Evolutionary conservation across 345 rosid genomes (phyloP).

Genomic region (Eucalyptus lansdowneana): DNA sequence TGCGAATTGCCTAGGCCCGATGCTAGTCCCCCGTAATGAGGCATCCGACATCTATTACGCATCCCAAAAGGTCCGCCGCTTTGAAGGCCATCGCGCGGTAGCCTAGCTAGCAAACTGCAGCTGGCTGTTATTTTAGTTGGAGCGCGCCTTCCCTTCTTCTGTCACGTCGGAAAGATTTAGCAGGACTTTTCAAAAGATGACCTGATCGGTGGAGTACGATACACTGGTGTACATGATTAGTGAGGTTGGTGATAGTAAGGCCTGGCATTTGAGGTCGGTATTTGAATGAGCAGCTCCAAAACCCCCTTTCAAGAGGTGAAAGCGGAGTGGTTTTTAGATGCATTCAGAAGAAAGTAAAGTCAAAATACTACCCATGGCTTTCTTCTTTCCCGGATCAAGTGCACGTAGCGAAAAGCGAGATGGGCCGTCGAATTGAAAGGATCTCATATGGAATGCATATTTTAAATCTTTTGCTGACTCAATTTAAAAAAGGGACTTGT

Average conservation of each 20-base stretch:
- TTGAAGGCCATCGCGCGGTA: background rate
- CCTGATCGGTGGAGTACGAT: background rate
- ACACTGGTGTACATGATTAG: background rate
- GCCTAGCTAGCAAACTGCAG: background rate
- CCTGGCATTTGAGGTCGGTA: background rate
- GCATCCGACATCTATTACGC: background rate
- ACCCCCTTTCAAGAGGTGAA: background rate
- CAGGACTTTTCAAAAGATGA: background rate
- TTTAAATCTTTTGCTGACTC: background rate
- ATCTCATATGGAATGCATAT: background rate
- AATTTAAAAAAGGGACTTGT: background rate
- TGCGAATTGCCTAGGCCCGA: background rate
- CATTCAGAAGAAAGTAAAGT: background rate
- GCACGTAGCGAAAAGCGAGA: background rate
- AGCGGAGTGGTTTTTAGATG: background rate
- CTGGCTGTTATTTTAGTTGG: background rate
- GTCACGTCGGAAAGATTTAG: background rate
- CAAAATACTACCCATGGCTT: background rate
- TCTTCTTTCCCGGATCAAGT: background rate
- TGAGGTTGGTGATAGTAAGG: background rate
- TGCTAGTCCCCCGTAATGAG: background rate
- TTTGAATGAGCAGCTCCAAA: background rate
- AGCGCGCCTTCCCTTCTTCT: background rate
- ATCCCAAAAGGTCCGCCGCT: background rate
- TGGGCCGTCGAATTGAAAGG: background rate